These are phyloP conservation scores for Colletotrichum sansevieriae DNA, from an alignment of 2,329 filamentous ascomycete genomes.

Conservation along the genomic window DNA sequence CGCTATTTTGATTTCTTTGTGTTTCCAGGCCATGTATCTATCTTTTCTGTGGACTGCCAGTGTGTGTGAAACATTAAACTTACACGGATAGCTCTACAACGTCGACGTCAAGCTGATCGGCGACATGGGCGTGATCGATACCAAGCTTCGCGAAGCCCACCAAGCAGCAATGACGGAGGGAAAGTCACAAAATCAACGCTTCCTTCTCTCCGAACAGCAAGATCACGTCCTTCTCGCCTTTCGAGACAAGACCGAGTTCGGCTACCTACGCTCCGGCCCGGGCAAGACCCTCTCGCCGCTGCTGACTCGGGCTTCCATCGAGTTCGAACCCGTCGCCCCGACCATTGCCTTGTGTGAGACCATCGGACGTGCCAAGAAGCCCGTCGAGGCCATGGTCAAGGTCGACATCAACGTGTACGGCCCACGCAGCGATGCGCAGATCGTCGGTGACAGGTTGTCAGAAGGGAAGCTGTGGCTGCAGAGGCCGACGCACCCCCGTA, in stretches of 20 bases:
- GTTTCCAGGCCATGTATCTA: too few species aligned
- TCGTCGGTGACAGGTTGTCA: slow-evolving; percentile 49
- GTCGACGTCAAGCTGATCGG: slow-evolving; percentile 46
- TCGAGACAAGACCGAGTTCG: slow-evolving; percentile 45
- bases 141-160: slow-evolving; percentile 39
- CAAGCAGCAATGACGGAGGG: slow-evolving; percentile 9
- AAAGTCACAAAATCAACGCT: slow-evolving; percentile 39
- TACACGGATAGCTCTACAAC: slow-evolving; percentile 43
- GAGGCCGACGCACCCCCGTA: slow-evolving; percentile 46
- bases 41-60: not conserved
- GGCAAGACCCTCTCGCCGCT: slow-evolving; percentile 43
- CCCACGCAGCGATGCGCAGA: slow-evolving; percentile 34
- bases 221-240: slow-evolving; percentile 45
- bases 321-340: slow-evolving; percentile 45
- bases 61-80: not conserved
- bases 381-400: slow-evolving; percentile 47
- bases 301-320: slow-evolving; percentile 35
- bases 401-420: slow-evolving; percentile 56
- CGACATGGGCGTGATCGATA: slow-evolving; percentile 43
- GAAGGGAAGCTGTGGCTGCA: slow-evolving; percentile 52
- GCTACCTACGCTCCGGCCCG: slow-evolving; percentile 43
- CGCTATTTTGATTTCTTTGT: not conserved
- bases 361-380: slow-evolving; percentile 46
- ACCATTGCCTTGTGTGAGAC: slow-evolving; percentile 43
- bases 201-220: slow-evolving; percentile 41